Evolutionary conservation across 169 alveolate genomes (phyloP), one percentile per base, ranked within the genome.

Genomic region (Eimeria praecox): DNA sequence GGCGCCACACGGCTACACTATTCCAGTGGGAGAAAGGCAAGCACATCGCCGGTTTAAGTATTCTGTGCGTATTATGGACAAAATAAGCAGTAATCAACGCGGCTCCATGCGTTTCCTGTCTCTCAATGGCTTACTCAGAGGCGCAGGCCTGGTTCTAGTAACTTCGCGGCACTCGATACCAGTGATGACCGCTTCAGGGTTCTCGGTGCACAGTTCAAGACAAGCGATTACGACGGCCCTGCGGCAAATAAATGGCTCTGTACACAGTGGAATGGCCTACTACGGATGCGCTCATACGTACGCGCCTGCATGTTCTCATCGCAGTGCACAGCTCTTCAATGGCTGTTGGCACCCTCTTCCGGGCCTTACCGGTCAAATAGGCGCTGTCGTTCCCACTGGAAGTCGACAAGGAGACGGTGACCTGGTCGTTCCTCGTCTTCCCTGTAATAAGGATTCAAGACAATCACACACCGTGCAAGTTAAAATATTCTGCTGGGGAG

Each of bases 181-280:
- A 46, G 97, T 97, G 80, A 97, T 96, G n/a, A 49, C 42, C 30
- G 97, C 98, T 75, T 46, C 78, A 14, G 98, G 98, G 44, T 92
- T 94, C 83, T 96, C 97, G 52, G 92, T 46, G 86, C 98, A 97
- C 56, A 95, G 87, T 87, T 97, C 98, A 69, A 97, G 96, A 42
- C 95, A 97, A 22, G 97, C 95, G 71, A 98, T 97, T 30, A 97
- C 97, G 46, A 98, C 97, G 87, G 97, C 97, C 83, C 99, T 98
- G 96, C 97, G 97, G 97, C 97, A 73, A 12, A 95, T 96, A 54
- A 33, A 66, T n/a, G 54, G 27, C 2, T 10, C 5, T 40, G 75
- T 10, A 5, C 27, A 8, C 64, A 24, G 40, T 69, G 80, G 49
- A 35, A 33, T 5, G 0, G 18, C 80, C 14, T 12, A 5, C 30